These are phyloP conservation scores for Sporobolomyces pararoseus DNA, from an alignment of 768 basidiomycete genomes.

Conservation along the genomic window DNA sequence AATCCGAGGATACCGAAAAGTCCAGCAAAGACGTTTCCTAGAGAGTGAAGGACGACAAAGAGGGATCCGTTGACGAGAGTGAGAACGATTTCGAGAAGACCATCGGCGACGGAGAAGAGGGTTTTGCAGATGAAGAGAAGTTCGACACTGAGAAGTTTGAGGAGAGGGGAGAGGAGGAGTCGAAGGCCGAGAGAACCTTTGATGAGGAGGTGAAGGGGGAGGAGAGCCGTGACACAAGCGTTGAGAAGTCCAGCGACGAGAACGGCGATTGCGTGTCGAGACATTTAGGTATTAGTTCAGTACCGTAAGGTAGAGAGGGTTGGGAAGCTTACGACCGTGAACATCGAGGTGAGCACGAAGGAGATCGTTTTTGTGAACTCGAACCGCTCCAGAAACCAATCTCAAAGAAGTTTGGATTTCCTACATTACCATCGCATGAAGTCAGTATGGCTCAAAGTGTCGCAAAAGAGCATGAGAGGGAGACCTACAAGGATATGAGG, in stretches of 20 bases:
- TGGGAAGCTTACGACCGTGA: slow-evolving; percentile 2
- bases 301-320: not conserved
- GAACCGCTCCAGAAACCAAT: slow-evolving; percentile 2
- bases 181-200: slow-evolving; percentile 11
- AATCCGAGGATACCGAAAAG: slow-evolving; percentile 7
- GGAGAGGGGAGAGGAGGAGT: not conserved
- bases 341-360: not conserved
- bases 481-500: not conserved
- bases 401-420: slow-evolving; percentile 9
- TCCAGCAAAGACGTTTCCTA: slow-evolving; percentile 23
- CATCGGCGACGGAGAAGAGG: slow-evolving; percentile 12
- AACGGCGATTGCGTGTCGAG: slow-evolving; percentile 15
- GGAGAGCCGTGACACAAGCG: slow-evolving; percentile 12
- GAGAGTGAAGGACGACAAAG: slow-evolving; percentile 1
- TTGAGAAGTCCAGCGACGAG: slow-evolving; percentile 20
- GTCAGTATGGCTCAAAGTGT: no score
- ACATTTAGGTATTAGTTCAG: no score
- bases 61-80: slow-evolving; percentile 20
- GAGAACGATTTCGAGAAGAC: slow-evolving; percentile 20
- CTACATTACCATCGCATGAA: not conserved
- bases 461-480: not conserved
- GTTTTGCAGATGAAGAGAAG: slow-evolving; percentile 8
- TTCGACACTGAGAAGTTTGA: slow-evolving; percentile 6
- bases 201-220: slow-evolving; percentile 18
- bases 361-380: not conserved